phyloP scores from a whole-genome alignment of 306 rosid species.

The Quillaja saponaria region DNA sequence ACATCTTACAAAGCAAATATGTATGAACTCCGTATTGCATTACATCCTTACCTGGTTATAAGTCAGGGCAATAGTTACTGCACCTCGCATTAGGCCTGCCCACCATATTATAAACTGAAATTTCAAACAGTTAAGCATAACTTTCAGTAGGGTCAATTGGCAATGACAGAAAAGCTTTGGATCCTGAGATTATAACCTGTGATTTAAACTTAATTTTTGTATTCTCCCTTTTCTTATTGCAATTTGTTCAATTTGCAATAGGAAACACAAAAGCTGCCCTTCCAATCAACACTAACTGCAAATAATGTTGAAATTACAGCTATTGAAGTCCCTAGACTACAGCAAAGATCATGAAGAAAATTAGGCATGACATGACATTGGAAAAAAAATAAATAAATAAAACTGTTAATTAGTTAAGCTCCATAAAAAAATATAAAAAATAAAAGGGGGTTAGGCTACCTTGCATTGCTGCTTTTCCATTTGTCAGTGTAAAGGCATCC shows the following conservation, averaged over 20 bases:
- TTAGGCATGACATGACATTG: conserved; percentile 3
- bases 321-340: conserved; percentile 65
- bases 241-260: conserved; percentile 59
- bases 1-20: neutral
- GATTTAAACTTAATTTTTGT: conserved; percentile 51
- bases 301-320: conserved; percentile 69
- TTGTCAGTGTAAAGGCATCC: conserved; percentile 64
- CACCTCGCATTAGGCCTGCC: conserved; percentile 95
- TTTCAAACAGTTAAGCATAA: conserved; percentile 34
- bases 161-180: conserved; percentile 9
- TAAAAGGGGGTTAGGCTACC: conserved; percentile 42
- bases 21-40: neutral
- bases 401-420: neutral
- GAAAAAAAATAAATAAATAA: too few species aligned
- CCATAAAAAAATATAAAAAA: neutral
- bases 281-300: conserved; percentile 67
- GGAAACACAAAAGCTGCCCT: conserved; percentile 90
- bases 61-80: conserved; percentile 79
- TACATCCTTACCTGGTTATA: conserved; percentile 58
- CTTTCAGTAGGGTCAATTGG: conserved; percentile 24
- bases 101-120: conserved; percentile 86
- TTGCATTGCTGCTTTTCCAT: conserved; percentile 63
- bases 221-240: conserved; percentile 40
- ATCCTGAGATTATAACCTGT: conserved; percentile 52
- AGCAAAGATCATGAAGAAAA: conserved; percentile 29